Evolutionary conservation across 495 filamentous ascomycete genomes (phyloP).

Genomic region (Penicillium antarcticum): DNA sequence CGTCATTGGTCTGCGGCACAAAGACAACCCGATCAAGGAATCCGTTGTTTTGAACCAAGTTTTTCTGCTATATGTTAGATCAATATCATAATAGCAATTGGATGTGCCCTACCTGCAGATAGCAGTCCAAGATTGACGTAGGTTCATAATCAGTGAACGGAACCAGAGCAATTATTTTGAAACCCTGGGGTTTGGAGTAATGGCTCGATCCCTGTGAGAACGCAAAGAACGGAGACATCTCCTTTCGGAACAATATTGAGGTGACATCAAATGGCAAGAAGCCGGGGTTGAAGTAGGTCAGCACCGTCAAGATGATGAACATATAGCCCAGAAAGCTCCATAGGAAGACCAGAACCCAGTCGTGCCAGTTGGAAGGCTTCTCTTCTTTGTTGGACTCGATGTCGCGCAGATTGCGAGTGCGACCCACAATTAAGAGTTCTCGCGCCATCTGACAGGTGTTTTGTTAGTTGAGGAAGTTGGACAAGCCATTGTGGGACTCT

Average conservation of each 20-base stretch:
- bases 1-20: constrained; percentile 46
- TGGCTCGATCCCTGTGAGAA: constrained; percentile 26
- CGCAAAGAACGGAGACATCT: constrained; percentile 28
- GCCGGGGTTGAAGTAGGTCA: constrained; percentile 21
- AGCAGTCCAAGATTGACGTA: constrained; percentile 52
- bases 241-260: constrained; percentile 21
- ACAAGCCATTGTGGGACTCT: neutral
- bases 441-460: neutral
- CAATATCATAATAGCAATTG: neutral
- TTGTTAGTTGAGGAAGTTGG: neutral
- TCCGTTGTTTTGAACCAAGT: constrained; percentile 49
- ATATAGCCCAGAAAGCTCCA: constrained; percentile 28
- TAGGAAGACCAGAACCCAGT: constrained; percentile 17
- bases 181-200: constrained; percentile 39
- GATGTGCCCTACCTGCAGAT: constrained; percentile 34
- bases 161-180: constrained; percentile 48
- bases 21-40: constrained; percentile 53
- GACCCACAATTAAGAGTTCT: constrained; percentile 23
- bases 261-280: constrained; percentile 21
- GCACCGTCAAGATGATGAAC: constrained; percentile 19
- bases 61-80: constrained; percentile 33
- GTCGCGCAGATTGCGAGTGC: constrained; percentile 7
- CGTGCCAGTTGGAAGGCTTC: constrained; percentile 14
- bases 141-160: constrained; percentile 45
- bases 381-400: constrained; percentile 17